Evolutionary conservation across 306 rosid genomes (phyloP).

Genomic region (Quercus berberidifolia): DNA sequence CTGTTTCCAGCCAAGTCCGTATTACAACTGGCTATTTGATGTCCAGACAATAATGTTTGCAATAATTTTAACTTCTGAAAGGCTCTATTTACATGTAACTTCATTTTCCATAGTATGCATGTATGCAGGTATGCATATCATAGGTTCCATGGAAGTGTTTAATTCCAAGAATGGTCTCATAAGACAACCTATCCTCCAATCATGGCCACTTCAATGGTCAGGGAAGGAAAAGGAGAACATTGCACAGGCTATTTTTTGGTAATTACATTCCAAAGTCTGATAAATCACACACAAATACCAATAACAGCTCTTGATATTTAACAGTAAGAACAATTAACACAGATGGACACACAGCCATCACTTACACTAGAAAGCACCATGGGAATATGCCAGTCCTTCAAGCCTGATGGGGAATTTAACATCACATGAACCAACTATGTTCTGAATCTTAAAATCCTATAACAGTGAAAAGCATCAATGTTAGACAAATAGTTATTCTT

Average conservation of each 20-base stretch:
- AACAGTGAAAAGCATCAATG: not conserved
- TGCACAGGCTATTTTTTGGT: not conserved
- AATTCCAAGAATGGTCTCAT: not conserved
- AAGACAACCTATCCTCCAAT: not conserved
- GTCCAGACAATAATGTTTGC: no score
- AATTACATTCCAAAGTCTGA: no score
- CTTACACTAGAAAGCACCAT: constrained; percentile 85
- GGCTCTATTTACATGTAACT: no score
- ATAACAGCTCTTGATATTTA: not conserved
- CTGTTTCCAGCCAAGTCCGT: no score
- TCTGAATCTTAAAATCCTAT: constrained; percentile 86
- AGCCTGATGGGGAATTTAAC: constrained; percentile 85
- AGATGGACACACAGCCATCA: not conserved
- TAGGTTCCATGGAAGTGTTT: not conserved
- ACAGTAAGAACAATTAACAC: not conserved
- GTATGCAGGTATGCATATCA: not conserved
- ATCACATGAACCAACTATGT: constrained; percentile 80
- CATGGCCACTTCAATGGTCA: not conserved
- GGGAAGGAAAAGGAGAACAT: not conserved
- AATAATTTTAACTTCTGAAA: no score
- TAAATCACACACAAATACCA: not conserved
- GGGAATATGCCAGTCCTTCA: constrained; percentile 87
- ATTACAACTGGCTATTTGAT: no score
- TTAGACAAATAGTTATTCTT: not conserved
- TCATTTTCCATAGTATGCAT: not conserved